Conservation (phyloP, 306 rosid genomes). For the Cicer cuneatum region DNA sequence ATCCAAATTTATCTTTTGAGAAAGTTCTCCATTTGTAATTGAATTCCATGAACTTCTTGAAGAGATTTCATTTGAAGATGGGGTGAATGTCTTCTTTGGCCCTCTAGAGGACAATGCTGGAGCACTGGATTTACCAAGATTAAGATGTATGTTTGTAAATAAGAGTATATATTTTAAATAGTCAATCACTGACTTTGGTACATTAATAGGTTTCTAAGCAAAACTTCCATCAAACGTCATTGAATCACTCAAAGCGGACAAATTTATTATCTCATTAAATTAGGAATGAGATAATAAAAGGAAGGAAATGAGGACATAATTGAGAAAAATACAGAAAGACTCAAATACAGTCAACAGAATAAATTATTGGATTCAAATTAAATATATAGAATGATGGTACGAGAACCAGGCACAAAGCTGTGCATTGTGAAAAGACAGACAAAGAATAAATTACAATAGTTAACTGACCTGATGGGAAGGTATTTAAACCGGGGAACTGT, state of each 20-base stretch:
- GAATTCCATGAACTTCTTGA: conserved; percentile 88
- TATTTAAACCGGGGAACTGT: conserved; percentile 96
- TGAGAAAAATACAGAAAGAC: not conserved
- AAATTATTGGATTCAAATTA: conserved; percentile 14
- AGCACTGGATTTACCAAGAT: conserved; percentile 66
- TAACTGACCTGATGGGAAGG: conserved; percentile 94
- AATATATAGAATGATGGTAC: conserved; percentile 2
- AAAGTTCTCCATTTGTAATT: conserved; percentile 74
- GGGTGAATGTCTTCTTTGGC: conserved; percentile 66
- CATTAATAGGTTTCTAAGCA: conserved; percentile 25
- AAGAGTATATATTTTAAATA: conserved; percentile 27
- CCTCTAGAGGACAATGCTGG: conserved; percentile 96
- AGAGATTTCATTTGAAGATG: conserved; percentile 68
- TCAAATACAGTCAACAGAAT: conserved; percentile 1
- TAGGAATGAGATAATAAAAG: conserved; percentile 21
- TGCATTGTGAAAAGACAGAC: conserved; percentile 10
- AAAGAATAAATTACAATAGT: conserved; percentile 37
- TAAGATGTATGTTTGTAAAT: conserved; percentile 34
- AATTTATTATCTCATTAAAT: conserved; percentile 2
- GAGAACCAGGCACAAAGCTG: conserved; percentile 10
- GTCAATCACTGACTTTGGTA: conserved; percentile 6
- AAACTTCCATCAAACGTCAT: conserved; percentile 27
- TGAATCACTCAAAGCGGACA: conserved; percentile 10
- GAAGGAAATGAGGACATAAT: not conserved
- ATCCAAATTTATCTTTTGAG: conserved; percentile 77